Evolutionary conservation across 345 rosid genomes (phyloP).

Genomic region (Eucalyptus viminalis): DNA sequence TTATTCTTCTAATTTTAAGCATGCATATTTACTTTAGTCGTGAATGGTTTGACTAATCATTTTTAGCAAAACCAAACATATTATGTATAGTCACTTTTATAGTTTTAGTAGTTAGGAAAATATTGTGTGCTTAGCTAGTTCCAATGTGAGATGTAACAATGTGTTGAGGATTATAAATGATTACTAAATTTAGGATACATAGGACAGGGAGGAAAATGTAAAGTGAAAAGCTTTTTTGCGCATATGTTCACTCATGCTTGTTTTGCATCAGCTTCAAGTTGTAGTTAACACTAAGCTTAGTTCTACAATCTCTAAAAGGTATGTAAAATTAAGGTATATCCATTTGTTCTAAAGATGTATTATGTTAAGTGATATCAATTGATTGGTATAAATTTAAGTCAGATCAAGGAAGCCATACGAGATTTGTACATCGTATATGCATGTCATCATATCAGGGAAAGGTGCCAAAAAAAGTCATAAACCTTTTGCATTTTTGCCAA

Average conservation of each 20-base stretch:
- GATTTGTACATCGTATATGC: not conserved
- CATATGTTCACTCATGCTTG: not conserved
- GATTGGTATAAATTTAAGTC: too few species aligned
- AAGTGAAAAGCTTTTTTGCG: not conserved
- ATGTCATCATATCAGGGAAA: not conserved
- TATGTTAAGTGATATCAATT: not conserved
- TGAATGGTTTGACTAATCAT: too few species aligned
- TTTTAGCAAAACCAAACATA: too few species aligned
- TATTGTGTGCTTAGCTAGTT: not conserved
- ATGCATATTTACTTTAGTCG: too few species aligned
- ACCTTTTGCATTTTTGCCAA: too few species aligned
- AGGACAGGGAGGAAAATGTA: not conserved
- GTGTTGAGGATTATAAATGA: not conserved
- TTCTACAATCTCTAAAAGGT: not conserved
- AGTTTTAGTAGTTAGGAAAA: too few species aligned
- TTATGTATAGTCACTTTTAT: rapidly evolving
- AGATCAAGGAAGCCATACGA: not conserved
- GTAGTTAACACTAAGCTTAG: not conserved
- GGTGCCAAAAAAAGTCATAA: too few species aligned
- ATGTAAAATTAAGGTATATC: not conserved
- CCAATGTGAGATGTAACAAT: not conserved
- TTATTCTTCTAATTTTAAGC: too few species aligned
- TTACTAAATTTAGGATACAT: not conserved
- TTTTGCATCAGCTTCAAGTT: not conserved
- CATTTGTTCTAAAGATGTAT: not conserved